These are phyloP conservation scores for Pharus latifolius DNA, from an alignment of 176 grass and related monocot species.

Conservation along the genomic window DNA sequence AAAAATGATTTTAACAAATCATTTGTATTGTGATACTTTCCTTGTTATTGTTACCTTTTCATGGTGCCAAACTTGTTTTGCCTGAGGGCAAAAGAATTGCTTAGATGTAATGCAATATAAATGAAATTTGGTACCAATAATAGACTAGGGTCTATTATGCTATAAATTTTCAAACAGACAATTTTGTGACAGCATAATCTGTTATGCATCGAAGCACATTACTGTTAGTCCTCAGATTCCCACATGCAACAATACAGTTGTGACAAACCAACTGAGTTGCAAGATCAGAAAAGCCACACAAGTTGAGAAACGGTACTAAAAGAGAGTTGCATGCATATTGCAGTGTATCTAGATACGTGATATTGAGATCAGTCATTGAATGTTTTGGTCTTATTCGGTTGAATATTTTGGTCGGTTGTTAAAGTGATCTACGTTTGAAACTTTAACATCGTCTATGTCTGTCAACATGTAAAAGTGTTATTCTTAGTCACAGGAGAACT, in stretches of 20 bases:
- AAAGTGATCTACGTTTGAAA: neutral
- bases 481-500: neutral
- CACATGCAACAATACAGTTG: neutral
- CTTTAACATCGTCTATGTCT: no score
- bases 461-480: neutral
- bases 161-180: no score
- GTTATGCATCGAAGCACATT: no score
- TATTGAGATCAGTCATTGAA: neutral
- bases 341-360: neutral
- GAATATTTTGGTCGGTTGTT: neutral
- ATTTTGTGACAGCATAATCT: no score
- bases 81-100: no score
- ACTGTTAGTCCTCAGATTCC: neutral
- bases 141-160: no score
- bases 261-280: neutral
- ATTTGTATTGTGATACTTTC: no score
- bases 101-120: no score
- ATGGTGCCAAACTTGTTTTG: no score
- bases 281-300: neutral
- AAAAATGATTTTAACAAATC: no score
- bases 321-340: neutral
- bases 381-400: neutral
- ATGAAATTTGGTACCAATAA: no score
- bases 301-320: neutral
- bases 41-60: no score